These are phyloP conservation scores for Alliaria petiolata DNA, from an alignment of 345 rosid species.

Conservation along the genomic window DNA sequence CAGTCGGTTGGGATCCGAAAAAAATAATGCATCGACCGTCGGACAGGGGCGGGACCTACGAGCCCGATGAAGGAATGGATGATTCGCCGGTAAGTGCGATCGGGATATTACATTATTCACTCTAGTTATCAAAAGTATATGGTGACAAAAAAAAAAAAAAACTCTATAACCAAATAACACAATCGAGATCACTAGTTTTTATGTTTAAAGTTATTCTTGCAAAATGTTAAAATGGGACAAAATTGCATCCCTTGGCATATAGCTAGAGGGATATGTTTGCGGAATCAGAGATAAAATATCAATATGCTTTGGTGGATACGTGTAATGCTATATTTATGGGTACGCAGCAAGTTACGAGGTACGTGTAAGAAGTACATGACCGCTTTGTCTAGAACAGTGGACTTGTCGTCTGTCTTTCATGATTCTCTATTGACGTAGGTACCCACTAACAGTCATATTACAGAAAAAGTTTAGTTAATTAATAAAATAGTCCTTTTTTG, in stretches of 20 bases:
- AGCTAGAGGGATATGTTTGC: too few relatives aligned
- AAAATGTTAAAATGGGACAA: not conserved
- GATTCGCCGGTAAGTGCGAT: too few relatives aligned
- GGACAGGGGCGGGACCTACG: too few relatives aligned
- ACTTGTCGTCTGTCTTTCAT: conserved; percentile 6
- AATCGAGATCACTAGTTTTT: too few relatives aligned
- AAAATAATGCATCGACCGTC: too few relatives aligned
- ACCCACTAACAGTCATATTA: not conserved
- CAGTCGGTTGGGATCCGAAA: too few relatives aligned
- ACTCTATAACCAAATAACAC: too few relatives aligned
- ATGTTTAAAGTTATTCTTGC: too few relatives aligned
- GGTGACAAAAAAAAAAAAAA: too few relatives aligned
- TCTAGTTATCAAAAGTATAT: too few relatives aligned
- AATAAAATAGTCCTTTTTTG: not conserved
- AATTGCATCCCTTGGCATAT: not conserved
- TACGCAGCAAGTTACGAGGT: conserved; percentile 12
- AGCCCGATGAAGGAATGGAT: too few relatives aligned
- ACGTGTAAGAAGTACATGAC: conserved; percentile 19
- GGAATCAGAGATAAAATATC: not conserved
- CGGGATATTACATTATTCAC: too few relatives aligned
- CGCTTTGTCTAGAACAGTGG: not conserved
- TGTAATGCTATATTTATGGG: not conserved
- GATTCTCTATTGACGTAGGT: not conserved
- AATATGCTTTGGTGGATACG: not conserved
- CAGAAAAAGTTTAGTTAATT: not conserved